phyloP scores from a whole-genome alignment of 1,284 basidiomycete genomes.

The Irpex sp. region DNA sequence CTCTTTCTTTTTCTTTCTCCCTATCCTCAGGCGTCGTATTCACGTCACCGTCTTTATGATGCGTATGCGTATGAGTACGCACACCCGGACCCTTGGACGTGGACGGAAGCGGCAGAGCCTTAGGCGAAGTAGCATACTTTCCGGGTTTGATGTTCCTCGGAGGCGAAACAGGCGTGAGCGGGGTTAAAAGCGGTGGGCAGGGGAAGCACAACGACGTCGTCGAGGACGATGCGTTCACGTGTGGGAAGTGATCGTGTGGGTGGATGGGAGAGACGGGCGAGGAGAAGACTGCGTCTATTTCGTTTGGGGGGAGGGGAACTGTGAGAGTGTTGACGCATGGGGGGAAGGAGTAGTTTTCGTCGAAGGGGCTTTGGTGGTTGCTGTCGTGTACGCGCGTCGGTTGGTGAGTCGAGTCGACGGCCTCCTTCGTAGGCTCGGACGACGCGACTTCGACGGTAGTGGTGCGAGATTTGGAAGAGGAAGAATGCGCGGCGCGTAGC shows the following conservation, averaged over 20 bases:
- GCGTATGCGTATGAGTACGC: too few species aligned
- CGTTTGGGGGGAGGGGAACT: not conserved
- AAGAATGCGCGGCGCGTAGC: slow-evolving; percentile 7
- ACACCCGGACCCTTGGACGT: too few species aligned
- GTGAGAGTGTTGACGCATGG: not conserved
- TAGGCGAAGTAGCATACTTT: not conserved
- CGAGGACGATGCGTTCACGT: not conserved
- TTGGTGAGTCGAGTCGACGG: not conserved
- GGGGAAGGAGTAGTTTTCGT: not conserved
- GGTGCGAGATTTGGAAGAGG: not conserved
- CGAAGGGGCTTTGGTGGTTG: not conserved
- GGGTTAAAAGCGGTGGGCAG: not conserved
- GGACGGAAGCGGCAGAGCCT: not conserved
- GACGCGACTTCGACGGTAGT: not conserved
- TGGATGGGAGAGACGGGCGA: not conserved
- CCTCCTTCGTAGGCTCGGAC: not conserved
- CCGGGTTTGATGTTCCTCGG: not conserved
- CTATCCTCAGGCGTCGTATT: not conserved
- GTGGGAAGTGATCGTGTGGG: not conserved
- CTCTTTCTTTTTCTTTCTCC: not conserved
- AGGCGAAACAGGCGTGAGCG: not conserved
- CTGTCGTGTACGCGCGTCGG: not conserved
- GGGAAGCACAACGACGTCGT: not conserved
- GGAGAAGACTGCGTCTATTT: not conserved
- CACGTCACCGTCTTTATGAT: not conserved